Evolutionary conservation across 768 basidiomycete species (phyloP), one percentile per base, ranked within the genome.

Genomic region (Udeniomyces megalosporus): DNA sequence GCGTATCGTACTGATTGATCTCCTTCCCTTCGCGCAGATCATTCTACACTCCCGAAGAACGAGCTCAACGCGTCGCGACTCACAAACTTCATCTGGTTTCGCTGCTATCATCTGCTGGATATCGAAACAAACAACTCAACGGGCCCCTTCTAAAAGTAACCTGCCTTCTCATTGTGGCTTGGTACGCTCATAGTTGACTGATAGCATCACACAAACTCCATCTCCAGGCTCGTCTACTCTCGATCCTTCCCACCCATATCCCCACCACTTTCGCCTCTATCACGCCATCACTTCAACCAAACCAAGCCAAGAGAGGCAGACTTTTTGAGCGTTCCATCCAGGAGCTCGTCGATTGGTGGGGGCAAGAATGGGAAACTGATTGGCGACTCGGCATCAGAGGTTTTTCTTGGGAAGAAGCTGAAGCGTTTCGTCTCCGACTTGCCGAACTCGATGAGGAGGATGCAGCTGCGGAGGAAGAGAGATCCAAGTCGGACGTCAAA

Each of bases 51-150:
- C 67, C 81, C 64, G 80, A 81, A 15, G 86, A 92, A 69, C 81
- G 91, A 14, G 75, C 83, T 46, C 71, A 82, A 10, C 80, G 91
- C 35, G 80, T 92, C 50, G 80, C 85, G 61, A 83, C 81, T 58
- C 93, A 97, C 76, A 92, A 93, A 74, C 77, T 89, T 15, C 95
- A 99, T 68, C 87, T 89, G 10, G 74, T 92, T 12, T 76, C 80
- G n/a, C 77, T 95, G 15, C 78, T 97, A 14, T 79, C 80, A 15
- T 88, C 84, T 70, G 86, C 84, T 4, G 73, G 77, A 49, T 73
- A 81, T 24, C 80, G 95, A 45, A 97, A 99, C 70, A 76, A 75
- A 62, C 93, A 86, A 85, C 69, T 88, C 15, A 90, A 88, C 58
- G 87, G 95, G 68, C 74, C 77, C 1, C 75, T 93, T 12, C 76